A percentile compares a stretch with the other conserved stretches of the same genome.
phyloP scores from a whole-genome alignment of 129 eudicot species.

The Chrysanthemum seticuspe region DNA sequence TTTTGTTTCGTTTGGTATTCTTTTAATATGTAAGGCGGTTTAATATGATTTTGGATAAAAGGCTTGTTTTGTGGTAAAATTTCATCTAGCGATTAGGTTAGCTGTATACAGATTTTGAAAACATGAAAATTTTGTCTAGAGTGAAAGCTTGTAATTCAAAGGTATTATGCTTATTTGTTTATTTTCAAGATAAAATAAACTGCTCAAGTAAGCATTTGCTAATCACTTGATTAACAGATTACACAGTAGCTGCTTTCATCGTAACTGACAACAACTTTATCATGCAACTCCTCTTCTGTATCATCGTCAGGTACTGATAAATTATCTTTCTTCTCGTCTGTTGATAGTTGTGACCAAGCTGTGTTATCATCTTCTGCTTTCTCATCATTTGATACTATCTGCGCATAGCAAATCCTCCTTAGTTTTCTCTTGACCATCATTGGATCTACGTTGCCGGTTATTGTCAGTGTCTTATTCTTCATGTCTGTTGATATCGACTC shows the following conservation, averaged over 20 bases:
- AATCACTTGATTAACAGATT: slow-evolving; percentile 37
- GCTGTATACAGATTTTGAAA: neutral
- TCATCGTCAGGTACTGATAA: neutral
- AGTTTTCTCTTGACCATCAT: slow-evolving; percentile 55
- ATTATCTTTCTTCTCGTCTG: neutral
- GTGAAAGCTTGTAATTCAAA: neutral
- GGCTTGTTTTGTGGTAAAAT: neutral
- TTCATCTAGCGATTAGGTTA: slow-evolving; percentile 12
- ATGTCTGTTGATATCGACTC: slow-evolving; percentile 61
- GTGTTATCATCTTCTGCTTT: slow-evolving; percentile 74
- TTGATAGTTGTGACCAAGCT: slow-evolving; percentile 29
- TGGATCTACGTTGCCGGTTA: slow-evolving; percentile 74
- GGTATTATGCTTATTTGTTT: slow-evolving; percentile 13
- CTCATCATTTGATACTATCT: slow-evolving; percentile 69
- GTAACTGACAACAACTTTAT: slow-evolving; percentile 27
- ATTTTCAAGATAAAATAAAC: too few species aligned
- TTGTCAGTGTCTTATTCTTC: slow-evolving; percentile 72
- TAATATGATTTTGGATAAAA: neutral
- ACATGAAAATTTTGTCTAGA: neutral
- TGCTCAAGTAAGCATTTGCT: neutral
- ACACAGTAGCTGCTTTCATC: slow-evolving; percentile 70
- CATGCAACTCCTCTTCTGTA: slow-evolving; percentile 23
- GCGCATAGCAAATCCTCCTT: slow-evolving; percentile 59
- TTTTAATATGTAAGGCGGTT: neutral
- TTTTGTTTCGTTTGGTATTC: neutral